These are phyloP conservation scores for Suillus clintonianus DNA, from an alignment of 768 basidiomycete genomes.

Conservation along the genomic window DNA sequence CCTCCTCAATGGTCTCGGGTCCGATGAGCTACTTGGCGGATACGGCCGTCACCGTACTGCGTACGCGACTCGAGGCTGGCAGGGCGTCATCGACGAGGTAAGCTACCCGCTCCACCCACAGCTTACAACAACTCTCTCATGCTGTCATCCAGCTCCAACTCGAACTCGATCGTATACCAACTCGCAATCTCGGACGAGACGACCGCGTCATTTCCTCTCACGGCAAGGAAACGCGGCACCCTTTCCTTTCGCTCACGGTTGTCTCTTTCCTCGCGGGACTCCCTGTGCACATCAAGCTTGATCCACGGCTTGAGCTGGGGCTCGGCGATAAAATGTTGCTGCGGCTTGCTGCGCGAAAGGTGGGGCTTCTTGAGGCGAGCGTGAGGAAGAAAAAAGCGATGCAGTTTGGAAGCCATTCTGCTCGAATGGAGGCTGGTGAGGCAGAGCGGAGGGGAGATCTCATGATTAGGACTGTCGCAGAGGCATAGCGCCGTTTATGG, in stretches of 20 bases:
- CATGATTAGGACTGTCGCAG: conserved; percentile 13
- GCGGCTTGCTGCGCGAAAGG: conserved; percentile 63
- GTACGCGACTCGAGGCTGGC: conserved; percentile 69
- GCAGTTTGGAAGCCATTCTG: conserved; percentile 93
- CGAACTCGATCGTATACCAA: conserved; percentile 85
- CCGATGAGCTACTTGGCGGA: conserved; percentile 94
- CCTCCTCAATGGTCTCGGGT: conserved; percentile 87
- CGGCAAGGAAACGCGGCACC: conserved; percentile 91
- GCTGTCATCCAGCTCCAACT: conserved; percentile 68
- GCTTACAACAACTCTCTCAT: neutral
- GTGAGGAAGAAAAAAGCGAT: conserved; percentile 87
- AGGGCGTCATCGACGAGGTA: conserved; percentile 80
- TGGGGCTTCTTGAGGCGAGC: conserved; percentile 80
- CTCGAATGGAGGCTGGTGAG: conserved; percentile 72
- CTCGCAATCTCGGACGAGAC: conserved; percentile 89
- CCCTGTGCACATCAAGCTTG: conserved; percentile 81
- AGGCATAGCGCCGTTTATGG: neutral
- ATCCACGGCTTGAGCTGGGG: conserved; percentile 73
- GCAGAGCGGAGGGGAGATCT: conserved; percentile 53
- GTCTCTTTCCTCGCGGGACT: conserved; percentile 76
- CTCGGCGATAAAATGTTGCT: conserved; percentile 89
- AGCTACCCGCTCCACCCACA: conserved; percentile 3
- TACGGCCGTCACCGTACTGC: conserved; percentile 87
- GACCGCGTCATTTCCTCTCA: conserved; percentile 91
- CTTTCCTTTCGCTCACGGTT: conserved; percentile 81